Evolutionary conservation across 2,329 filamentous ascomycete species (phyloP).

Genomic region (Periconia sp.): DNA sequence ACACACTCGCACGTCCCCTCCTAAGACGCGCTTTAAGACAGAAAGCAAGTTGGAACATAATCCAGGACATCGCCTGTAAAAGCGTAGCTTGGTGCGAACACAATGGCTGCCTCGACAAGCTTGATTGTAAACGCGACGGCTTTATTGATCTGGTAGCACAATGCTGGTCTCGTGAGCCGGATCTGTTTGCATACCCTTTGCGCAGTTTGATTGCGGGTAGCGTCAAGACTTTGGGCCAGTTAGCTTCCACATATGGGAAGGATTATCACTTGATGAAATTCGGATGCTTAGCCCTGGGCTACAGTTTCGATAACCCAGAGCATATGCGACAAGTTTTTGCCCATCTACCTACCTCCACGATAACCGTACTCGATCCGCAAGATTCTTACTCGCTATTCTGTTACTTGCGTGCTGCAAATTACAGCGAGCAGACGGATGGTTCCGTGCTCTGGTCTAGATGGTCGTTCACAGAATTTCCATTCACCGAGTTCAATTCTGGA

Average conservation of each 20-base stretch:
- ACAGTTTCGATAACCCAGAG: constrained; percentile 20
- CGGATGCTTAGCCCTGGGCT: constrained; percentile 11
- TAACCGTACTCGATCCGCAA: constrained; percentile 11
- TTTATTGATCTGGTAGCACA: constrained; percentile 20
- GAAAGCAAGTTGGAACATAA: constrained; percentile 12
- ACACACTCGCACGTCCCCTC: constrained; percentile 21
- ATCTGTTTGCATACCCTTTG: constrained; percentile 20
- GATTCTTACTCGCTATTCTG: constrained; percentile 22
- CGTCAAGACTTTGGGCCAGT: background rate
- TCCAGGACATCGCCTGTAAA: constrained; percentile 19
- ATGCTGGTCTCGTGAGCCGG: constrained; percentile 26
- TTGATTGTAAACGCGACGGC: constrained; percentile 8
- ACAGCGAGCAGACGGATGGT: constrained; percentile 6
- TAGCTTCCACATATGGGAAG: background rate
- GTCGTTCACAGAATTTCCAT: background rate
- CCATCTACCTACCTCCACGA: constrained; percentile 2
- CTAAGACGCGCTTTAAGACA: constrained; percentile 23
- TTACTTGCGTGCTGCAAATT: constrained; percentile 17
- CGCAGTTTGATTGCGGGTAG: constrained; percentile 5
- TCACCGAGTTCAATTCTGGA: constrained; percentile 9
- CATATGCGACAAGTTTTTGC: constrained; percentile 15
- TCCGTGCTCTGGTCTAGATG: too few relatives aligned
- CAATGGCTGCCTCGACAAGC: constrained; percentile 9
- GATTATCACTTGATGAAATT: constrained; percentile 21
- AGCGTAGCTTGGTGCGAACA: constrained; percentile 17